These are phyloP conservation scores for Drosera spatulata DNA, from an alignment of 179 eudicot genomes.

Conservation along the genomic window DNA sequence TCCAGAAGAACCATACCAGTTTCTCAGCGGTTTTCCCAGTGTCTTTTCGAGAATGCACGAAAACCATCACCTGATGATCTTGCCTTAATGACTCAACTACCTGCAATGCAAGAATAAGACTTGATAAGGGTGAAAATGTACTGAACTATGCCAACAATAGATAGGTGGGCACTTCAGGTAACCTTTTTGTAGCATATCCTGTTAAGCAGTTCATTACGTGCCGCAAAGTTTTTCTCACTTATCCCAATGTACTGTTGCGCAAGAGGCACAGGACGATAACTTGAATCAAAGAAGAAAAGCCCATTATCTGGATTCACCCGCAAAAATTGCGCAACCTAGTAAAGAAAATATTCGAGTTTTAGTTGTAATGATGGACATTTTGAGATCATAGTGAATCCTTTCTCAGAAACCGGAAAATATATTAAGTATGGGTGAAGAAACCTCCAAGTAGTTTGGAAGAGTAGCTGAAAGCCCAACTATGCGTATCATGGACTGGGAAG, in stretches of 20 bases:
- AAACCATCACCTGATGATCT: constrained; percentile 96
- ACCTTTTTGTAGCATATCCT: constrained; percentile 92
- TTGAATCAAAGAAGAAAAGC: constrained; percentile 94
- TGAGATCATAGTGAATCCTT: neutral
- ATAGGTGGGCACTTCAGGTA: neutral
- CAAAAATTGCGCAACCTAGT: constrained; percentile 90
- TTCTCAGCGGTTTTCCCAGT: constrained; percentile 93
- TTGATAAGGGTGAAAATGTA: too few relatives aligned
- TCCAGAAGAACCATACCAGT: constrained; percentile 36
- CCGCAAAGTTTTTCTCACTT: constrained; percentile 66
- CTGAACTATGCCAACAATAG: neutral
- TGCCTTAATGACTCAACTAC: constrained; percentile 79
- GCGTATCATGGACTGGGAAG: constrained; percentile 94
- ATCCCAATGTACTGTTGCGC: constrained; percentile 97
- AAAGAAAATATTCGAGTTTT: constrained; percentile 1
- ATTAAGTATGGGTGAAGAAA: constrained; percentile 7
- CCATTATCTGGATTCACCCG: constrained; percentile 91
- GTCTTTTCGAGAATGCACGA: constrained; percentile 95
- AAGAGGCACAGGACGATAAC: constrained; percentile 99
- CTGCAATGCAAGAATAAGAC: constrained; percentile 20
- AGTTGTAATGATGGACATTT: neutral
- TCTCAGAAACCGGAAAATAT: neutral
- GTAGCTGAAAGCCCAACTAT: constrained; percentile 99
- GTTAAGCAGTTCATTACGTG: constrained; percentile 72
- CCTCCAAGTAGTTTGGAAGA: constrained; percentile 93